Base-by-base conservation (phyloP, 2,329 filamentous ascomycete genomes). In the Ceratocystis harringtonii region DNA sequence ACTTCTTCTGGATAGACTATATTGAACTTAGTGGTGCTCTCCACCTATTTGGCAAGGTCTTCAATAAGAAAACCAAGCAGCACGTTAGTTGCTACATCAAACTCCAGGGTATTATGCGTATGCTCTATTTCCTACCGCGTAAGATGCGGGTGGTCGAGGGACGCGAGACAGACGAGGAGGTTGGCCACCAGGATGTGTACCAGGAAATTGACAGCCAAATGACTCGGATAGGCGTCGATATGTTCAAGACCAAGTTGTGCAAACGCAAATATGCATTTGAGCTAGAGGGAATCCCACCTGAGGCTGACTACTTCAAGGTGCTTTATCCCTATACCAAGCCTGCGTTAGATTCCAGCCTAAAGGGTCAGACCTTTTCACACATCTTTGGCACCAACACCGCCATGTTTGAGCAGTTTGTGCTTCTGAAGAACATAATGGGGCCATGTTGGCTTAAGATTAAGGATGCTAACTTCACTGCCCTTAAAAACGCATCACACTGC, bases 371-470 rank as follows among this genome's bases (percentile, higher is more conserved):
- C 0, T 99, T 92, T 73, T 96, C 92, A 1, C 89, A 90, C 69
- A 87, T 96, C 28, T 99, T 99, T 70, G 94, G 95, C 32, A 88
- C 88, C 66, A 96, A 94, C 74, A 99, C 94, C 0, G 85, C 90
- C 0, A 80, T 99, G 0, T 99, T 99, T 71, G 94, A 99, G 75
- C 94, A 99, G 71, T 99, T 99, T 72, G 94, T 99, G 22, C 81
- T 99, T 4, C 96, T 92, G 89, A 97, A 96, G 77, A 95, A 96
- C 72, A 89, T 99, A 70, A 99, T 96, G 92, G 94, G 94, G 1
- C 94, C 94, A 36, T 97, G 94, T 74, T 99, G 94, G 94, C 82
- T 99, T 58, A 92, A 87, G 72, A 94, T 99, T 65, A 83, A 91
- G 69, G 87, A 88, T 69, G 89, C 89, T 36, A 86, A 96, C 73